phyloP scores from a whole-genome alignment of 2,329 filamentous ascomycete species.

The Penicillium digitatum region DNA sequence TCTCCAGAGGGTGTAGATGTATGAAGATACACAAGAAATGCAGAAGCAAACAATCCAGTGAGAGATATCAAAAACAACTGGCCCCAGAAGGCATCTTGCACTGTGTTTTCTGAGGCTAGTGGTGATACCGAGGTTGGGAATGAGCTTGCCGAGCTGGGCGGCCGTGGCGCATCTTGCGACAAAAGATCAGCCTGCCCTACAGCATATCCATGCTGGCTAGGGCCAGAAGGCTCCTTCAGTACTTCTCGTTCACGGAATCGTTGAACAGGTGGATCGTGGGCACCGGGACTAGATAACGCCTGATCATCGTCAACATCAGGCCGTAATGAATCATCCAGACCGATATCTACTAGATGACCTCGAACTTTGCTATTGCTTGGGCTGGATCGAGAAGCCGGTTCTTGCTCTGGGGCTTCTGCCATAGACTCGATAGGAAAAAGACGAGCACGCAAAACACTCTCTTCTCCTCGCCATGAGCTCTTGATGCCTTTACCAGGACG shows the following conservation, averaged over 20 bases:
- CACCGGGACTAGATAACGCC: conserved; percentile 38
- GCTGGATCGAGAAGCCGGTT: conserved; percentile 26
- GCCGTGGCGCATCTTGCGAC: conserved; percentile 43
- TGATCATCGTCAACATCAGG: conserved; percentile 44
- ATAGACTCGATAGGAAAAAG: conserved; percentile 35
- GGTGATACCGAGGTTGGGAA: conserved; percentile 56
- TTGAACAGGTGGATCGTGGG: conserved; percentile 53
- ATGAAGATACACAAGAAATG: conserved; percentile 84
- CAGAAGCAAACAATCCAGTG: conserved; percentile 80
- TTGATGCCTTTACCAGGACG: conserved; percentile 49
- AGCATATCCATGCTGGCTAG: conserved; percentile 45
- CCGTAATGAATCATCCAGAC: conserved; percentile 64
- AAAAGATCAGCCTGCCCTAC: conserved; percentile 52
- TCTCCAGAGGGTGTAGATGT: conserved; percentile 68
- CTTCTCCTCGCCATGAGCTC: conserved; percentile 55
- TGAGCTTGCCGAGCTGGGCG: conserved; percentile 49
- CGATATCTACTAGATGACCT: conserved; percentile 75
- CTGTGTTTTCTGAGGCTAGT: conserved; percentile 64
- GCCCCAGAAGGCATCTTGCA: conserved; percentile 87
- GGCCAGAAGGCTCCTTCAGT: conserved; percentile 34
- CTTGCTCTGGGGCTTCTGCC: conserved; percentile 37
- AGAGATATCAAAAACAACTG: conserved; percentile 83
- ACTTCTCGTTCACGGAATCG: conserved; percentile 50
- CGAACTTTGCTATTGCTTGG: conserved; percentile 55
- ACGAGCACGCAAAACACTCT: conserved; percentile 39